These are phyloP conservation scores for Prunella vulgaris DNA, from an alignment of 257 asterid species.

Conservation along the genomic window DNA sequence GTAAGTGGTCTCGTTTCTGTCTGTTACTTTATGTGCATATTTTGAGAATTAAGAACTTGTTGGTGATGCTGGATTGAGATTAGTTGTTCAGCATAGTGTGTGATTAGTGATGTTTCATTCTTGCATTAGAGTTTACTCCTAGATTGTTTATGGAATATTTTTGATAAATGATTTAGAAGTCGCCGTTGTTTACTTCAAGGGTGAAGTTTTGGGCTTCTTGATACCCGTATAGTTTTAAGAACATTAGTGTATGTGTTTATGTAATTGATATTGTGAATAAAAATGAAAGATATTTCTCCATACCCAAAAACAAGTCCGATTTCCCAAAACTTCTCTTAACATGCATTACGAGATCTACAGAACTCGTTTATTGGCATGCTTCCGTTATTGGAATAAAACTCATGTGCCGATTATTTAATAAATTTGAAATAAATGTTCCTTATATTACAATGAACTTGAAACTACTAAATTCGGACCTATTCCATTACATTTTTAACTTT, in stretches of 20 bases:
- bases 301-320: too few relatives aligned
- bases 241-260: neutral
- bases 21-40: neutral
- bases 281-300: too few relatives aligned
- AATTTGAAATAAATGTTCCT: too few relatives aligned
- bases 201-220: neutral
- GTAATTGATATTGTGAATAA: neutral
- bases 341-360: too few relatives aligned
- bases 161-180: neutral
- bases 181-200: neutral
- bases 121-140: neutral
- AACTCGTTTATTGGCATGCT: too few relatives aligned
- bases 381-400: too few relatives aligned
- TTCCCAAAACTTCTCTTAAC: too few relatives aligned
- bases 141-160: neutral
- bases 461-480: neutral
- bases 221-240: neutral
- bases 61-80: neutral
- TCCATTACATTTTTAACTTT: neutral
- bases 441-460: neutral
- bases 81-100: neutral
- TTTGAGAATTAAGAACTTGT: neutral
- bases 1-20: slow-evolving; percentile 41
- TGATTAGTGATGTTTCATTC: neutral
- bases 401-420: too few relatives aligned